Conservation (phyloP, 768 basidiomycete genomes). For the Auricularia sp. region DNA sequence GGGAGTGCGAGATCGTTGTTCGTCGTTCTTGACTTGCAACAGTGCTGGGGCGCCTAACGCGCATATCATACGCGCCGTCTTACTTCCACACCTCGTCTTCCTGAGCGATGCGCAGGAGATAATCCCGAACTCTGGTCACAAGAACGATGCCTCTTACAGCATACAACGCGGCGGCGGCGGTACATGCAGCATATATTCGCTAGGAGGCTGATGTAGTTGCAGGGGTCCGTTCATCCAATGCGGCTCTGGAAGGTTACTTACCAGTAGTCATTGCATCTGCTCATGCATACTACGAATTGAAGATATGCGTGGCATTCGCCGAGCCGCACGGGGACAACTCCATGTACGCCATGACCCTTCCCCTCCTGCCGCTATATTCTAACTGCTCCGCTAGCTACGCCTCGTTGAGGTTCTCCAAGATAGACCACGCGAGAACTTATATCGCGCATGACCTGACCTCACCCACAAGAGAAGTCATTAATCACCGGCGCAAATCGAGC, state of each 20-base stretch:
- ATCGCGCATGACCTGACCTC: slow-evolving; percentile 3
- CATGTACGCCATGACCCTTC: neutral
- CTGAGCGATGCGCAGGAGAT: too few relatives aligned
- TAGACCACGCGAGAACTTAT: neutral
- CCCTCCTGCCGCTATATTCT: neutral
- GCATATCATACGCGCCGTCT: too few relatives aligned
- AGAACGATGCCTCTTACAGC: too few relatives aligned
- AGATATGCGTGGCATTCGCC: slow-evolving; percentile 4
- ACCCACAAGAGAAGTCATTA: slow-evolving; percentile 1
- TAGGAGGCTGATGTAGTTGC: too few relatives aligned
- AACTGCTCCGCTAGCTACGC: neutral
- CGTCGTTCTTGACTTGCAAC: too few relatives aligned
- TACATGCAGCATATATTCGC: too few relatives aligned
- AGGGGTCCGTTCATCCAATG: too few relatives aligned
- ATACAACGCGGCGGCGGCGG: too few relatives aligned
- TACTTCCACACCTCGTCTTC: too few relatives aligned
- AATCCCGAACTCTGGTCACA: too few relatives aligned
- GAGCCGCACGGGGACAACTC: neutral
- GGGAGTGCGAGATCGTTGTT: too few relatives aligned
- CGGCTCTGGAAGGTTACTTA: slow-evolving; percentile 2
- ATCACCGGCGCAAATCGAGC: slow-evolving; percentile 4
- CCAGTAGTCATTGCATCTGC: slow-evolving; percentile 3
- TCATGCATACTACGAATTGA: slow-evolving; percentile 1
- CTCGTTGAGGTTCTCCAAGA: neutral
- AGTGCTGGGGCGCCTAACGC: too few relatives aligned